Evolutionary conservation across 2,329 filamentous ascomycete genomes (phyloP).

Genomic region (Calonectria honghensis): DNA sequence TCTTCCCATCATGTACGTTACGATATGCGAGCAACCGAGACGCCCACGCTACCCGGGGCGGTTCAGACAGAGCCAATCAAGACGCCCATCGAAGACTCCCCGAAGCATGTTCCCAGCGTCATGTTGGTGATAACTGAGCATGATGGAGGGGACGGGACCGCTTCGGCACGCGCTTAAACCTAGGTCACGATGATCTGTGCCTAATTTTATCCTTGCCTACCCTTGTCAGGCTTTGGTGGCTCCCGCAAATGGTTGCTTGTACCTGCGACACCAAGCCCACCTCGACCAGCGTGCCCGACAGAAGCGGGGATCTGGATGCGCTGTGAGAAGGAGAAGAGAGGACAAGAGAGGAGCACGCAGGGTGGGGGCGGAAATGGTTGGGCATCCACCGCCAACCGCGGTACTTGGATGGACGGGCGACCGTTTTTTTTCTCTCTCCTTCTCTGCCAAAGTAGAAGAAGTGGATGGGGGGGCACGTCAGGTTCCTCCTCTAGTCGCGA

Average conservation of each 20-base stretch:
- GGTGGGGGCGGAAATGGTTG: slow-evolving; percentile 24
- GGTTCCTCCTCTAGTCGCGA: slow-evolving; percentile 24
- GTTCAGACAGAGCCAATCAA: slow-evolving; percentile 12
- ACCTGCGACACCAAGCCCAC: slow-evolving; percentile 26
- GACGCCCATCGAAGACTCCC: neutral
- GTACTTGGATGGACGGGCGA: slow-evolving; percentile 15
- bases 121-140: slow-evolving; percentile 22
- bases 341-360: neutral
- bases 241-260: slow-evolving; percentile 18
- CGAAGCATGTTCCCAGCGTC: slow-evolving; percentile 17
- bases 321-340: slow-evolving; percentile 16
- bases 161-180: slow-evolving; percentile 24
- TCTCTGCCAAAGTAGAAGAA: neutral
- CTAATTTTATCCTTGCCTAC: slow-evolving; percentile 6
- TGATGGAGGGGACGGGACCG: slow-evolving; percentile 20
- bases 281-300: slow-evolving; percentile 17
- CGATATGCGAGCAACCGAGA: slow-evolving; percentile 16
- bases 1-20: slow-evolving; percentile 2
- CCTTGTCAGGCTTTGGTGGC: slow-evolving; percentile 6
- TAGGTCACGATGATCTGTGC: slow-evolving; percentile 11
- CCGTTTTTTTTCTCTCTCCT: slow-evolving; percentile 5
- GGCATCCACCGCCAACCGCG: slow-evolving; percentile 37
- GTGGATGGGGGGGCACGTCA: slow-evolving; percentile 21
- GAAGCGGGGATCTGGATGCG: slow-evolving; percentile 4
- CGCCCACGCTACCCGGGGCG: slow-evolving; percentile 11